These are phyloP conservation scores for Globisporangium orthogonon DNA, from an alignment of 352 stramenopile genomes.

Conservation along the genomic window DNA sequence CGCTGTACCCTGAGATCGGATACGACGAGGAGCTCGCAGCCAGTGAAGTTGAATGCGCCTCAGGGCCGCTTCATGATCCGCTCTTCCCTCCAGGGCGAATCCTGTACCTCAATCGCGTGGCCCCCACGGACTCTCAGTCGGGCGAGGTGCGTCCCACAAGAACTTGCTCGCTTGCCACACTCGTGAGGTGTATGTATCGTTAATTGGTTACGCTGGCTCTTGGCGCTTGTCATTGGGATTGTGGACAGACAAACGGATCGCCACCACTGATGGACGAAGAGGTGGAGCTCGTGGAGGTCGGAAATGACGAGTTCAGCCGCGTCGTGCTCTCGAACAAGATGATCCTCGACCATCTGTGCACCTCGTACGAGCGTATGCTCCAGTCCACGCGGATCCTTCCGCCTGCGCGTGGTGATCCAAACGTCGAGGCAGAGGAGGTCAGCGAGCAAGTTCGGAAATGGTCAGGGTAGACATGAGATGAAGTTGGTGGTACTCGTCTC, in stretches of 20 bases:
- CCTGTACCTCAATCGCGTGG: slow-evolving; percentile 53
- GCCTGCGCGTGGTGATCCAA: background rate
- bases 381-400: slow-evolving; percentile 10
- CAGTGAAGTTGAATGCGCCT: background rate
- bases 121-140: background rate
- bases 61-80: slow-evolving; percentile 38
- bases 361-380: slow-evolving; percentile 69
- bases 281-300: slow-evolving; percentile 61
- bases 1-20: background rate
- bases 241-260: too few species aligned
- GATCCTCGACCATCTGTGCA: slow-evolving; percentile 83
- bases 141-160: background rate
- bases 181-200: too few species aligned
- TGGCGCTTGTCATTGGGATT: too few species aligned
- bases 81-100: slow-evolving; percentile 68
- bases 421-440: background rate
- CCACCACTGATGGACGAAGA: background rate
- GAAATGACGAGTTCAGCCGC: slow-evolving; percentile 59
- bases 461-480: too few species aligned
- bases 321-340: slow-evolving; percentile 80
- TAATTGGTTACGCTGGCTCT: too few species aligned
- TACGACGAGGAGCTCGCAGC: background rate
- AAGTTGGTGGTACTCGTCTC: too few species aligned
- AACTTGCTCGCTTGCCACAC: too few species aligned
- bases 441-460: background rate